Conservation (phyloP, 2,329 filamentous ascomycete genomes). For the Ceratocystis colombiana region DNA sequence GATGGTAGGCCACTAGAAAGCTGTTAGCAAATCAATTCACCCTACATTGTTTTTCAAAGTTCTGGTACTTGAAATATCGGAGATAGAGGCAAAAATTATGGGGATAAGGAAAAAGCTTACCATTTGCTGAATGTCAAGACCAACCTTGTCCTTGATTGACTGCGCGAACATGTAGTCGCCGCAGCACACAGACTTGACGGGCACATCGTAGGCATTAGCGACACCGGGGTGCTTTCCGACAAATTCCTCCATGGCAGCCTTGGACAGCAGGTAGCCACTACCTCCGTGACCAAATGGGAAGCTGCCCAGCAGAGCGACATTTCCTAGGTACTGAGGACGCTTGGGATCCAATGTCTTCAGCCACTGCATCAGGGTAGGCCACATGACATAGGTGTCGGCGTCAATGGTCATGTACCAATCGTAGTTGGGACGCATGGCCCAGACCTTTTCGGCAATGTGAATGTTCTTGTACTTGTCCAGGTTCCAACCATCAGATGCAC, state of each 20-base stretch:
- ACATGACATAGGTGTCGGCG: conserved; percentile 48
- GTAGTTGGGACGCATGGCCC: conserved; percentile 40
- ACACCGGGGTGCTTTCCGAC: conserved; percentile 36
- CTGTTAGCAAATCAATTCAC: conserved; percentile 7
- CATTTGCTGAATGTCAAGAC: conserved; percentile 35
- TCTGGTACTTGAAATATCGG: background rate
- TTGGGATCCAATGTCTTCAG: conserved; percentile 37
- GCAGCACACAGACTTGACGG: conserved; percentile 38
- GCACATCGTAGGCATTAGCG: conserved; percentile 39
- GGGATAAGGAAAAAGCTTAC: conserved; percentile 32
- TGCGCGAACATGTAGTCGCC: conserved; percentile 43
- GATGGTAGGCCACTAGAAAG: conserved; percentile 41
- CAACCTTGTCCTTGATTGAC: conserved; percentile 39
- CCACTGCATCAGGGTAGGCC: conserved; percentile 44
- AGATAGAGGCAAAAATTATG: background rate
- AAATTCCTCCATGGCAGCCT: conserved; percentile 42
- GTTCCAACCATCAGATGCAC: conserved; percentile 38
- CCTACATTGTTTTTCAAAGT: background rate
- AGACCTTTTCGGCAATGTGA: conserved; percentile 48
- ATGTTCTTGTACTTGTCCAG: conserved; percentile 55
- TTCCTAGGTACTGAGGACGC: conserved; percentile 43
- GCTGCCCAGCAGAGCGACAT: conserved; percentile 36
- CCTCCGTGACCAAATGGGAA: conserved; percentile 47
- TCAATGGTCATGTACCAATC: conserved; percentile 54
- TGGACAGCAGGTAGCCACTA: conserved; percentile 45